phyloP scores from a whole-genome alignment of 306 rosid genomes.

The Vicia sativa region DNA sequence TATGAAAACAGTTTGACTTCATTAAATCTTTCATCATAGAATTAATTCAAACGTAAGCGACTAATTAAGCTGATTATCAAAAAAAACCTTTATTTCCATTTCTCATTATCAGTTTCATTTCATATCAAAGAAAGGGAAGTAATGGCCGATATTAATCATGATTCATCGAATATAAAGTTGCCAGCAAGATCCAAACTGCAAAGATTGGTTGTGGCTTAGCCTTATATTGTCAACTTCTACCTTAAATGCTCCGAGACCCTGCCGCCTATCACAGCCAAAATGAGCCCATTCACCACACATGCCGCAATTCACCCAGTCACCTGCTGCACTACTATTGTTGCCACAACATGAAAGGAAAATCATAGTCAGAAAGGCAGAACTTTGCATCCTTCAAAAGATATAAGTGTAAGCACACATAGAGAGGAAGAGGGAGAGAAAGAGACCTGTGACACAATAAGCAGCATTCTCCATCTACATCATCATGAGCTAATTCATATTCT shows the following conservation, averaged over 20 bases:
- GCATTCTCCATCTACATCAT: conserved; percentile 97
- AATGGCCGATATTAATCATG: conserved; percentile 8
- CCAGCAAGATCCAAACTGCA: conserved; percentile 28
- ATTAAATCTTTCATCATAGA: neutral
- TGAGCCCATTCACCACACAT: conserved; percentile 99
- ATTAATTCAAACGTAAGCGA: neutral
- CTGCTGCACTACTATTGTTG: conserved; percentile 92
- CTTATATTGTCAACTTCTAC: conserved; percentile 42
- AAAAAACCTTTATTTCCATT: neutral
- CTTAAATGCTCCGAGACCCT: conserved; percentile 97
- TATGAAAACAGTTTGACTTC: neutral
- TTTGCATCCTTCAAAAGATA: neutral
- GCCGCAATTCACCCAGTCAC: conserved; percentile 98
- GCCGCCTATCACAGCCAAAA: conserved; percentile 95
- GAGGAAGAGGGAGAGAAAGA: neutral
- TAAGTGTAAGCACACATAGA: neutral
- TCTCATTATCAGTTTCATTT: conserved; percentile 8
- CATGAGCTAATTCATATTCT: conserved; percentile 93
- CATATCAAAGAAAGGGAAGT: conserved; percentile 18
- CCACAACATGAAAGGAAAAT: conserved; percentile 27
- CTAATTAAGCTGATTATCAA: neutral
- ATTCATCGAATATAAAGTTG: conserved; percentile 17
- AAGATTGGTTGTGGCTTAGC: conserved; percentile 29
- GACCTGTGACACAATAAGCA: conserved; percentile 72
- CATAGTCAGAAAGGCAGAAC: conserved; percentile 28